phyloP scores from a whole-genome alignment of 2,329 filamentous ascomycete species.

The Aspergillus fumigatus region DNA sequence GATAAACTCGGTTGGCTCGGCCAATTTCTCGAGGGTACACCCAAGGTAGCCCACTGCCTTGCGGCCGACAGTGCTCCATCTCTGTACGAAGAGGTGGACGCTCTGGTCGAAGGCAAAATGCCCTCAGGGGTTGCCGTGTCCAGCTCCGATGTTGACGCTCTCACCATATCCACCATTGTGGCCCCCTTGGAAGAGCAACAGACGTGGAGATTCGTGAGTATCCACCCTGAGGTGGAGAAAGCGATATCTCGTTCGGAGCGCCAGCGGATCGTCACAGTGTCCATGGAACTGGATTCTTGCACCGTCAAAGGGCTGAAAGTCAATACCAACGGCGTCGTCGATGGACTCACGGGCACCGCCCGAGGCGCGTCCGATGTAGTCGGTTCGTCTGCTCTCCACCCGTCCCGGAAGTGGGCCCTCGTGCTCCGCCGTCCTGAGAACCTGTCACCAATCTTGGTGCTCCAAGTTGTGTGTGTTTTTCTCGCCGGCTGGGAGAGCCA shows the following conservation, averaged over 20 bases:
- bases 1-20: not conserved
- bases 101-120: constrained; percentile 4
- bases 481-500: constrained; percentile 9
- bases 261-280: not conserved
- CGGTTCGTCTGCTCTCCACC: constrained; percentile 8
- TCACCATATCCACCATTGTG: constrained; percentile 2
- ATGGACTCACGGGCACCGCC: constrained; percentile 15
- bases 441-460: constrained; percentile 12
- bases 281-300: constrained; percentile 5
- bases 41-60: constrained; percentile 12
- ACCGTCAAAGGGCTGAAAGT: constrained; percentile 3
- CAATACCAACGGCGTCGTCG: constrained; percentile 6
- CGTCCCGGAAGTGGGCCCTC: constrained; percentile 14
- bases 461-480: constrained; percentile 7
- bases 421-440: constrained; percentile 16
- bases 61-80: constrained; percentile 3
- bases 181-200: constrained; percentile 3
- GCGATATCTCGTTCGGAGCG: constrained; percentile 11
- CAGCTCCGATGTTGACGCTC: not conserved
- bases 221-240: constrained; percentile 9
- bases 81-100: constrained; percentile 7
- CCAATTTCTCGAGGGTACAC: constrained; percentile 5
- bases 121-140: not conserved
- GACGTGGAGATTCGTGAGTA: not conserved
- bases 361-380: constrained; percentile 13